Conservation (phyloP, 1,139 yeast genomes). For the Candida sojae region DNA sequence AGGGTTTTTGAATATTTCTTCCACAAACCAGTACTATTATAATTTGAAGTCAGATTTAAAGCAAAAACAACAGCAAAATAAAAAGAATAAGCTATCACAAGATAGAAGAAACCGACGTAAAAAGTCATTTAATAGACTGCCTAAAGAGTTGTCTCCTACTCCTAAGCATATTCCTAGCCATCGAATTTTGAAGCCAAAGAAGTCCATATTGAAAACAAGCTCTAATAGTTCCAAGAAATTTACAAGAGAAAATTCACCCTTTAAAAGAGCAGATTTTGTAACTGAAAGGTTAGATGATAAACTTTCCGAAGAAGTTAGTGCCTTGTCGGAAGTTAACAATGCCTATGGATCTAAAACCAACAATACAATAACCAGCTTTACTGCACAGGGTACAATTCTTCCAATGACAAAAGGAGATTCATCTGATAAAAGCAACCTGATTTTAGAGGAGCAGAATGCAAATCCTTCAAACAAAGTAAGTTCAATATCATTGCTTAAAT, state of each 20-base stretch:
- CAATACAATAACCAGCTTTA: conserved; percentile 10
- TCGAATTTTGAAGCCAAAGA: conserved; percentile 42
- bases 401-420: conserved; percentile 2
- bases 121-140: not conserved
- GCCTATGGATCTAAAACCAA: conserved; percentile 14
- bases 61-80: conserved; percentile 11
- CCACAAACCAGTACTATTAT: conserved; percentile 28
- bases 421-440: not conserved
- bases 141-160: conserved; percentile 32
- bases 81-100: conserved; percentile 3
- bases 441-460: not conserved
- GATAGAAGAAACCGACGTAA: not conserved
- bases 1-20: conserved; percentile 15
- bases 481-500: conserved; percentile 8
- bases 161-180: conserved; percentile 50
- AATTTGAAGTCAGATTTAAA: conserved; percentile 19
- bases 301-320: conserved; percentile 12
- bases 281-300: conserved; percentile 10
- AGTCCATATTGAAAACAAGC: conserved; percentile 37
- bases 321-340: conserved; percentile 15
- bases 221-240: conserved; percentile 2
- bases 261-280: conserved; percentile 7
- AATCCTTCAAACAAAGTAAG: conserved; percentile 3
- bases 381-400: conserved; percentile 14
- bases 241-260: conserved; percentile 12